These are phyloP conservation scores for Aspergillus sergii DNA, from an alignment of 2,329 filamentous ascomycete genomes.

Conservation along the genomic window DNA sequence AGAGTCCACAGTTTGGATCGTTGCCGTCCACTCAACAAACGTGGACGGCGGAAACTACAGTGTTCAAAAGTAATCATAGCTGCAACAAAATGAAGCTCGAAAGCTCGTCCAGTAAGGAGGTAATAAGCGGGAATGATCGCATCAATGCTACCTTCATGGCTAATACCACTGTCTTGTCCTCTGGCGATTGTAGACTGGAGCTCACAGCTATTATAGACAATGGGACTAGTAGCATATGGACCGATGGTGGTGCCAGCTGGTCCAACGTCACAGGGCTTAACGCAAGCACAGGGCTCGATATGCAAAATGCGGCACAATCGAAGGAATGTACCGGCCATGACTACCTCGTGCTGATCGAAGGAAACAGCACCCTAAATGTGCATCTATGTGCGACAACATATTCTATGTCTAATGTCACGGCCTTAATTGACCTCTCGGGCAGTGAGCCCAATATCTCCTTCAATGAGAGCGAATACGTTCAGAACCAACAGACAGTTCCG, in stretches of 20 bases:
- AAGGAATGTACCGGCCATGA: neutral
- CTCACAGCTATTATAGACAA: neutral
- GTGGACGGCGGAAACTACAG: constrained; percentile 2
- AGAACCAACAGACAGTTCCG: neutral
- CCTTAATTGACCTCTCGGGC: neutral
- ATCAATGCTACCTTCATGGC: neutral
- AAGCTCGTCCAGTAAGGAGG: neutral
- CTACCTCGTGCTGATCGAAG: neutral
- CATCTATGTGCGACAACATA: constrained; percentile 2
- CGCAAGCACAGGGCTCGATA: too few relatives aligned
- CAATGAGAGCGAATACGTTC: constrained; percentile 1
- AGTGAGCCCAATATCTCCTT: constrained; percentile 1
- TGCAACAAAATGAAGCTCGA: neutral
- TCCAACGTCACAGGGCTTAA: neutral
- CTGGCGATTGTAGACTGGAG: neutral
- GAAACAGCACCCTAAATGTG: neutral
- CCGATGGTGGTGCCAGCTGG: constrained; percentile 1
- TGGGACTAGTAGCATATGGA: neutral
- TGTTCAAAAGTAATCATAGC: neutral
- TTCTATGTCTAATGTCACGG: constrained; percentile 3
- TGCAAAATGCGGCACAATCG: neutral
- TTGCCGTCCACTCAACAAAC: neutral
- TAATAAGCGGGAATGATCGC: neutral
- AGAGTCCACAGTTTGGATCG: neutral
- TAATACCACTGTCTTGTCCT: neutral